A percentile compares a stretch with the other conserved stretches of the same genome.
Conservation (phyloP, 2,329 filamentous ascomycete species). For the Didymosphaeria variabile region DNA sequence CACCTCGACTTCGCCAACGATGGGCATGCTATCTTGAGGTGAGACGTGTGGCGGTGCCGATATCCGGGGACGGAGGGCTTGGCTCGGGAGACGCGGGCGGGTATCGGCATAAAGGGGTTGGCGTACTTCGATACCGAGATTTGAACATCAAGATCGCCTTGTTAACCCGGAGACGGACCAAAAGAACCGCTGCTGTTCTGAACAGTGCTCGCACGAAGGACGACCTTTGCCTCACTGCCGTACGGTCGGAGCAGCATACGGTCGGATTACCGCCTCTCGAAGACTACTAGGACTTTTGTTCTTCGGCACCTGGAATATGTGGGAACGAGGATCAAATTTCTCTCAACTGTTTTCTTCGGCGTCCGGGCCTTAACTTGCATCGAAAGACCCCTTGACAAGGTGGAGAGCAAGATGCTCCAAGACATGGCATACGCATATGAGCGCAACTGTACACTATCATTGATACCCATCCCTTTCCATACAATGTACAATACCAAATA, state of each 20-base stretch:
- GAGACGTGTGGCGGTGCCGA: conserved; percentile 2
- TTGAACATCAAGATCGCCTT: neutral
- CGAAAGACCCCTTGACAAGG: neutral
- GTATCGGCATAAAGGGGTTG: conserved; percentile 7
- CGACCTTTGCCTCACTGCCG: neutral
- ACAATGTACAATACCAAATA: neutral
- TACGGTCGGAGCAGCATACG: neutral
- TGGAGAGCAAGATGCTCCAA: neutral
- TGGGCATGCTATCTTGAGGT: neutral
- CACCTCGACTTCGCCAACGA: neutral
- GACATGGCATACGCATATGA: neutral
- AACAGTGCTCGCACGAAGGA: neutral
- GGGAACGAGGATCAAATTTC: neutral
- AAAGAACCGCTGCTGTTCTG: neutral
- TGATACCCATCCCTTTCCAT: conserved; percentile 1
- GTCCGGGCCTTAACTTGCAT: neutral
- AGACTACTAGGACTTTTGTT: neutral
- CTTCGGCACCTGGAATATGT: neutral
- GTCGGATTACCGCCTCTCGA: neutral
- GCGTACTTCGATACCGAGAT: conserved; percentile 3
- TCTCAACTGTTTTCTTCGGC: neutral
- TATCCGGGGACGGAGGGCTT: conserved; percentile 3
- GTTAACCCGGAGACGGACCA: neutral
- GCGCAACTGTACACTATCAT: conserved; percentile 3
- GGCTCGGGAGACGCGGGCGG: conserved; percentile 8